Conservation (phyloP, 768 basidiomycete species). For the Rhizopogon rudus region DNA sequence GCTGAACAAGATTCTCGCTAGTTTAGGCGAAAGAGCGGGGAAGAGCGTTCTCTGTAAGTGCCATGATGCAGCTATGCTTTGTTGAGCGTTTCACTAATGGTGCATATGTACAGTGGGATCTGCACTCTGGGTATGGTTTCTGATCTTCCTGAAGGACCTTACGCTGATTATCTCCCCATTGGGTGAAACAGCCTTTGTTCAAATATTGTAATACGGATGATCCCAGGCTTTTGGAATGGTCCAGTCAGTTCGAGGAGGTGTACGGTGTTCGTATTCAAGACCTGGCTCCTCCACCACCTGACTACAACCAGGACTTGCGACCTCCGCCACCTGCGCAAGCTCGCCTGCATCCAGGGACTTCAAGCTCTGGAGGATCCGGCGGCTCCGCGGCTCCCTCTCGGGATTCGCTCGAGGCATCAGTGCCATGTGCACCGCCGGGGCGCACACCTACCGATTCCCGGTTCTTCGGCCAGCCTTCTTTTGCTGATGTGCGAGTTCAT, state of each 20-base stretch:
- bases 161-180: constrained; percentile 8
- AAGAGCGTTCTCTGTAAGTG: constrained; percentile 43
- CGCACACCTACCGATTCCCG: constrained; percentile 33
- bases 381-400: not conserved
- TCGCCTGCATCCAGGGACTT: constrained; percentile 5
- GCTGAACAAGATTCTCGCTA: constrained; percentile 33
- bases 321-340: constrained; percentile 31
- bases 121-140: constrained; percentile 52
- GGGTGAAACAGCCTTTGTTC: constrained; percentile 50
- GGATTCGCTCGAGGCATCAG: constrained; percentile 13
- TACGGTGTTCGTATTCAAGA: constrained; percentile 62
- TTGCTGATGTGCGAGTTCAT: constrained; percentile 13
- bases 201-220: constrained; percentile 60
- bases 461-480: constrained; percentile 20
- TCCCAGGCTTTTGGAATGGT: constrained; percentile 51
- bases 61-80: constrained; percentile 32
- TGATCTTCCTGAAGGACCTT: constrained; percentile 25
- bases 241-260: constrained; percentile 55
- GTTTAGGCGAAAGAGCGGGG: constrained; percentile 36
- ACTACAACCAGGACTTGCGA: constrained; percentile 12
- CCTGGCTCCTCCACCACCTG: constrained; percentile 25
- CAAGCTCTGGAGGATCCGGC: not conserved
- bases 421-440: constrained; percentile 24
- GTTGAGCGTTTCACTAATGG: not conserved
- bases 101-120: constrained; percentile 48